Evolutionary conservation across 2,329 filamentous ascomycete genomes (phyloP), one percentile per base, ranked within the genome.

Genomic region (Exophiala oligosperma): DNA sequence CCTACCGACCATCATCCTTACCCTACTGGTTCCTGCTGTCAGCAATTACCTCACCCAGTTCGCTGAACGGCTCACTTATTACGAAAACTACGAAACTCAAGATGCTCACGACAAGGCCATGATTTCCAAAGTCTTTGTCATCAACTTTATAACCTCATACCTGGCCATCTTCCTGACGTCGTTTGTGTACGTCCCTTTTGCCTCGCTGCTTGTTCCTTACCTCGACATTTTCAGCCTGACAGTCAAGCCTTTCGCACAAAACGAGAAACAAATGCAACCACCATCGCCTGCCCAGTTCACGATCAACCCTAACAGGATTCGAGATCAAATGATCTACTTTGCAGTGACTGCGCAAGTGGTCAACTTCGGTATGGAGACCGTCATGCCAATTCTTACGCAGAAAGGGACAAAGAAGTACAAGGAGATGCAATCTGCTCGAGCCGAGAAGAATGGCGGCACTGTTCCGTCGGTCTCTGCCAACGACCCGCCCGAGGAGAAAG

Each of bases 71-170:
- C 78, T 99, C 41, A 97, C 89, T 0, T 81, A 91, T 12, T 86
- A 86, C 65, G 94, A 99, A 70, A 99, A 99, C 70, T 96, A 97
- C 72, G 89, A 92, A 67, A 97, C 91, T 0, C 83, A 89, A 57
- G 91, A 92, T 64, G 87, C 87, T 12, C 89, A 96, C 68, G 86
- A 96, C 60, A 85, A 89, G 21, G 89, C 92, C 1, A 84, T 96
- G 70, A 91, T 94, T 0, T 87, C 90, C 58, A 99, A 99, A 78
- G 89, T 96, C 35, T 97, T 99, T 69, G 86, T 97, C 12, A 84
- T 97, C 69, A 96, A 97, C 77, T 96, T 97, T 75, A 93, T 97
- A 74, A 96, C 92, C 4, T 96, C 92, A 0, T 97, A 97, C 72
- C 85, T 96, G 52, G 90, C 91, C 1, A 87, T 95, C n/a, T 87